Base-by-base conservation (phyloP, 2,329 filamentous ascomycete species). In the Beauveria sp. region DNA sequence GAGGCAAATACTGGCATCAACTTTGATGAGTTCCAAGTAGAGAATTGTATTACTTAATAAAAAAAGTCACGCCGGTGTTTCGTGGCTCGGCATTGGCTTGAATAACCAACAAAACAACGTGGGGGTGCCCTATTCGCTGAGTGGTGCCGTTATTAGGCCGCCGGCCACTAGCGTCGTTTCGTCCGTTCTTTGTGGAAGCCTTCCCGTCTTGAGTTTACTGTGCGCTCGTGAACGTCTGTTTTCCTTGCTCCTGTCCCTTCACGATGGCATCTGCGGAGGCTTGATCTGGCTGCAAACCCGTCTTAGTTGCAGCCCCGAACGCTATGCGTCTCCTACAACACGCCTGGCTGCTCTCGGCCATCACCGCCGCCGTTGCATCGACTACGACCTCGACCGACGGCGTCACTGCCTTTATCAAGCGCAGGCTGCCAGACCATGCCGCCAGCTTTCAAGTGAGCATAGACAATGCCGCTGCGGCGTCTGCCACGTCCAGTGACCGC, bases 371-470 rank as follows among this genome's bases (percentile, higher is more conserved):
- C 40, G 45, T 26, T 10, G 45, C 45, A 9, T 20, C 45, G 18
- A 45, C 43, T 9, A 20, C 59, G 1, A 20, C 45, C 20, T 55
- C 43, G 12, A 56, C 59, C 24, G 45, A 49, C 45, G 64, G 65
- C 12, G 58, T 66, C 24, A 61, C 63, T 3, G 58, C 63, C 28
- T 62, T 66, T 14, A 49, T 66, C 57, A 62, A 60, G 28, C 64
- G 65, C 43, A 64, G 65, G 46, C 63, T 66, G 16, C 65, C 64
- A 26, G 42, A 63, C 5, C 65, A 66, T 46, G 62, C 50, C 22
- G 53, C 63, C 14, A 50, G 56, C 55, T 66, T 66, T 45, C 54
- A 63, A 38, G 60, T 66, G 38, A 28, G 34, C 26, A 52, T 66
- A 46, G 28, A 8, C 5, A 30, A 18, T 28, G 42, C 28, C 5